phyloP scores from a whole-genome alignment of 1,284 basidiomycete genomes.

The Prillingera fragicola region DNA sequence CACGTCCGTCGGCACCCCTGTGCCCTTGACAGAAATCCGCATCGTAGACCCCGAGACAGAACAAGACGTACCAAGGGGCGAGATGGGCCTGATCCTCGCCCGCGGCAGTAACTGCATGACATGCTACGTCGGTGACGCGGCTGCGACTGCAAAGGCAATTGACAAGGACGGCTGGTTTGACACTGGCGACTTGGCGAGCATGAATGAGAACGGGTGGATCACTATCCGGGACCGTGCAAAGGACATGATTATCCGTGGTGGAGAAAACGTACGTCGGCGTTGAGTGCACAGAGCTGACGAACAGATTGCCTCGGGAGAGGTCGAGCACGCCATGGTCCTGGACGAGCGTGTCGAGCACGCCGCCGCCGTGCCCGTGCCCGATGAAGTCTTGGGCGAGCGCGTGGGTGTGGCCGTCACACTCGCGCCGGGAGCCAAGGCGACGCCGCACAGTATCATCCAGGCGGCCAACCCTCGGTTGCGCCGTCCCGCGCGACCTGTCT shows the following conservation, averaged over 20 bases:
- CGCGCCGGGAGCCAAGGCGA: constrained; percentile 8
- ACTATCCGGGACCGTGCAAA: constrained; percentile 33
- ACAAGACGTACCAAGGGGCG: constrained; percentile 17
- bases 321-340: constrained; percentile 37
- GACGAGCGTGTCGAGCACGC: constrained; percentile 29
- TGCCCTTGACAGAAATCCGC: constrained; percentile 28
- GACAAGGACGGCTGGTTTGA: constrained; percentile 40
- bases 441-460: neutral
- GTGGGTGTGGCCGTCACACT: constrained; percentile 35
- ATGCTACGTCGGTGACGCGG: constrained; percentile 30
- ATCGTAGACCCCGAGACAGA: constrained; percentile 30
- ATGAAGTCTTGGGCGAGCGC: constrained; percentile 30
- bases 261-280: constrained; percentile 15
- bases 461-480: constrained; percentile 7
- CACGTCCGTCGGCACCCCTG: constrained; percentile 6
- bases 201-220: constrained; percentile 34
- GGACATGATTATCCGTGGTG: constrained; percentile 29
- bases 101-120: constrained; percentile 39
- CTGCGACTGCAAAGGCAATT: constrained; percentile 18
- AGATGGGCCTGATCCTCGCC: constrained; percentile 28
- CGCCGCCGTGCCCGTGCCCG: constrained; percentile 33
- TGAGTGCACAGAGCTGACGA: neutral
- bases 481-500: constrained; percentile 5
- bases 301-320: constrained; percentile 31
- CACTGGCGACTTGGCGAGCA: constrained; percentile 35